Evolutionary conservation across 1,284 basidiomycete species (phyloP).

Genomic region (Trichosporon inkin): DNA sequence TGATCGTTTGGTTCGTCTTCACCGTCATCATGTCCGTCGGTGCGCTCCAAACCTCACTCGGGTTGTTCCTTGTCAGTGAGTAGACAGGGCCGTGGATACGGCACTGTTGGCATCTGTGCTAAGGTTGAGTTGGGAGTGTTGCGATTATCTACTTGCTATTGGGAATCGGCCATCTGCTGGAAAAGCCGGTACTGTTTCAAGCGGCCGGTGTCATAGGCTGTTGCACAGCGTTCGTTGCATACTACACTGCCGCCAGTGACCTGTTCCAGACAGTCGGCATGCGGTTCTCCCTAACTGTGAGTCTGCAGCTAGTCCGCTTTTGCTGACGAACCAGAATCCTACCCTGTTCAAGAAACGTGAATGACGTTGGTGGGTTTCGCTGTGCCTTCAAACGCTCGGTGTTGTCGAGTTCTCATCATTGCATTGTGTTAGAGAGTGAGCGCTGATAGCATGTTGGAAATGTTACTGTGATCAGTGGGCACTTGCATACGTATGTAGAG

Average conservation of each 20-base stretch:
- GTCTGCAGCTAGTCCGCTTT: neutral
- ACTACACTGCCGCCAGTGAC: conserved; percentile 21
- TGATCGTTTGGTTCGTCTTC: conserved; percentile 26
- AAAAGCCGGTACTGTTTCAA: conserved; percentile 42
- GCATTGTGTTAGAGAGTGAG: too few species aligned
- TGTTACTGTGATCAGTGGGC: too few species aligned
- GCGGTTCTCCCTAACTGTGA: conserved; percentile 16
- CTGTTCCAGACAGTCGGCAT: conserved; percentile 13
- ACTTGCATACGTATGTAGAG: too few species aligned
- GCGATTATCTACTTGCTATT: conserved; percentile 51
- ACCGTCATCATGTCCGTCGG: conserved; percentile 50
- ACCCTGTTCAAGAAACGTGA: neutral
- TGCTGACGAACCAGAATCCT: neutral
- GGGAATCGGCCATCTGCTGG: conserved; percentile 24
- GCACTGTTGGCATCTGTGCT: neutral
- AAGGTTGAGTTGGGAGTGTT: conserved; percentile 57
- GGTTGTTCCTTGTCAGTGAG: conserved; percentile 58
- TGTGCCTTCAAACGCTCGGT: too few species aligned
- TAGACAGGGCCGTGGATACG: too few species aligned
- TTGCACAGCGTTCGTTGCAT: conserved; percentile 35
- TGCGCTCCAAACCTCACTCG: conserved; percentile 60
- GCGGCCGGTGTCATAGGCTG: conserved; percentile 57
- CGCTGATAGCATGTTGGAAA: too few species aligned
- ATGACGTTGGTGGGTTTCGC: too few species aligned
- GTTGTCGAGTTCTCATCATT: too few species aligned